These are phyloP conservation scores for Fusarium irregulare DNA, from an alignment of 2,329 filamentous ascomycete genomes.

Conservation along the genomic window DNA sequence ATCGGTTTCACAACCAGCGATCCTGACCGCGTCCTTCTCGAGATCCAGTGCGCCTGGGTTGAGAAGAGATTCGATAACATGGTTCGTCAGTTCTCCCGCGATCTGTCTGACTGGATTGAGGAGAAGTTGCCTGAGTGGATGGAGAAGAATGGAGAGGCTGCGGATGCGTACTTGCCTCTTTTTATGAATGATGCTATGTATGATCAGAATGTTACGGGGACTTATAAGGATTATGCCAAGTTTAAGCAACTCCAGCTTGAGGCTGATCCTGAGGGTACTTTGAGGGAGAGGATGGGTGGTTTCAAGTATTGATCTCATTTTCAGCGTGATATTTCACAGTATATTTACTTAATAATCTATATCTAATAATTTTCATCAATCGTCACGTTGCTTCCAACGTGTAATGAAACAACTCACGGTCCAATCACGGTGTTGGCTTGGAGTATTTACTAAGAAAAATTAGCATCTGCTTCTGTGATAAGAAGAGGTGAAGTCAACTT, in stretches of 20 bases:
- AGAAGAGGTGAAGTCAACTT: too few relatives aligned
- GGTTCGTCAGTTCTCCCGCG: constrained; percentile 5
- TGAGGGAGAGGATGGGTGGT: constrained; percentile 7
- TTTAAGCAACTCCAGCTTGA: constrained; percentile 9
- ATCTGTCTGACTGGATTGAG: constrained; percentile 20
- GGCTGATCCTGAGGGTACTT: constrained; percentile 9
- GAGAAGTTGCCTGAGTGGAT: constrained; percentile 8
- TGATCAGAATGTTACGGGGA: constrained; percentile 20
- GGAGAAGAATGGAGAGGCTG: neutral
- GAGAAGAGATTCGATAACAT: neutral
- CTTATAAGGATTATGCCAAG: constrained; percentile 11
- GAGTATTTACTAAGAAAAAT: neutral
- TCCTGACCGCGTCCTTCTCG: neutral
- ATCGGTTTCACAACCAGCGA: constrained; percentile 9
- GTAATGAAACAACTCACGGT: too few relatives aligned
- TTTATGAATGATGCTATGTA: constrained; percentile 25
- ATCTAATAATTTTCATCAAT: neutral
- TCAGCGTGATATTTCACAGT: rapidly evolving
- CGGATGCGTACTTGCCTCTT: neutral
- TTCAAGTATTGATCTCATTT: constrained; percentile 14
- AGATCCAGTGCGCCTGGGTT: constrained; percentile 25
- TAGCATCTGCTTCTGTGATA: too few relatives aligned
- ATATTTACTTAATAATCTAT: too few relatives aligned
- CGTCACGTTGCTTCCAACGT: rapidly evolving
- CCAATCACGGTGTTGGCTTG: too few relatives aligned